Evolutionary conservation across 2,329 filamentous ascomycete species (phyloP).

Genomic region (Fusarium odoratissimum): DNA sequence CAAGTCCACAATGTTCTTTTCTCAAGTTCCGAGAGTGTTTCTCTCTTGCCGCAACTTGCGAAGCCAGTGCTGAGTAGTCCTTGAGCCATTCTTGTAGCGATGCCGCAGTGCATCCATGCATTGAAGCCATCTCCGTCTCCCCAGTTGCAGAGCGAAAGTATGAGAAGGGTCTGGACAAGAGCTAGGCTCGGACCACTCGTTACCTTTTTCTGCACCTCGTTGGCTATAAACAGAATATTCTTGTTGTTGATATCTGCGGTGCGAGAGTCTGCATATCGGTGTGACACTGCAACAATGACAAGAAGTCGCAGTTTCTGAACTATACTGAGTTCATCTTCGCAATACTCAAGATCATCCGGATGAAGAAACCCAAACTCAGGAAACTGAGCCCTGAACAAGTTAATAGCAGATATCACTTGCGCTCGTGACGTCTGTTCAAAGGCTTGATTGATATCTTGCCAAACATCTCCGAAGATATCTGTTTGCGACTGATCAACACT

Average conservation of each 20-base stretch:
- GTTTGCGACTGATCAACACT: not conserved
- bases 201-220: constrained; percentile 30
- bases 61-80: constrained; percentile 37
- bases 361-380: constrained; percentile 42
- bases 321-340: not conserved
- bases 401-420: constrained; percentile 17
- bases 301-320: constrained; percentile 34
- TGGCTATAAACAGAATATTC: constrained; percentile 2
- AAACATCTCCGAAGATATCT: not conserved
- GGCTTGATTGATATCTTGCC: constrained; percentile 13
- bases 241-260: not conserved
- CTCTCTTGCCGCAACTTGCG: constrained; percentile 22
- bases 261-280: constrained; percentile 14
- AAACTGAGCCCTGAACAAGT: constrained; percentile 38
- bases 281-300: constrained; percentile 27
- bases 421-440: constrained; percentile 12
- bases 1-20: constrained; percentile 41
- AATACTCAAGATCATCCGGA: constrained; percentile 41
- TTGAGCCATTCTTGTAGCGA: constrained; percentile 42
- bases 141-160: constrained; percentile 41
- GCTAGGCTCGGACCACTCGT: constrained; percentile 22
- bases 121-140: constrained; percentile 44
- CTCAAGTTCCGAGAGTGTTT: constrained; percentile 34
- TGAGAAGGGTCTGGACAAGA: constrained; percentile 38
- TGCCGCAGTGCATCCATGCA: constrained; percentile 44